These are phyloP conservation scores for Penicillium sp. DNA, from an alignment of 2,329 filamentous ascomycete genomes.

Conservation along the genomic window DNA sequence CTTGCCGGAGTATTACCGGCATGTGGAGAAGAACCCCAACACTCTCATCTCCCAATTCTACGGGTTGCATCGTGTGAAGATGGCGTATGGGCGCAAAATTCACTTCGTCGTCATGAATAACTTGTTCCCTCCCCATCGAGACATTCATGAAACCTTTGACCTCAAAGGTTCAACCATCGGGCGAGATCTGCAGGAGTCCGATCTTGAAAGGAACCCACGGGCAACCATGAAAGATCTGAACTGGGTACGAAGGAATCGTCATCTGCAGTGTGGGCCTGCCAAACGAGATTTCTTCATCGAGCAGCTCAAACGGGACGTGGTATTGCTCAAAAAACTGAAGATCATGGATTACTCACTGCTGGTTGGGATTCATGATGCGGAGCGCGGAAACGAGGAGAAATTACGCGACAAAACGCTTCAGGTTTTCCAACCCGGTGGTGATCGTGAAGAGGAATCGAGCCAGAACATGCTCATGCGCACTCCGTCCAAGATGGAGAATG, in stretches of 20 bases:
- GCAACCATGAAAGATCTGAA: constrained; percentile 96
- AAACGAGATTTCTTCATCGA: constrained; percentile 86
- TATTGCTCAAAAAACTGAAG: constrained; percentile 75
- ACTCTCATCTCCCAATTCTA: constrained; percentile 97
- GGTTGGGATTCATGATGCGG: constrained; percentile 86
- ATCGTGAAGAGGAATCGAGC: constrained; percentile 56
- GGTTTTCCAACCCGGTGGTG: constrained; percentile 86
- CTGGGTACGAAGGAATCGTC: constrained; percentile 79
- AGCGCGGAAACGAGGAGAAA: constrained; percentile 90
- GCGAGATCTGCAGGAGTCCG: constrained; percentile 82
- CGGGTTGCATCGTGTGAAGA: constrained; percentile 93
- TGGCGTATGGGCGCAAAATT: constrained; percentile 95
- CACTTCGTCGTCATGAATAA: constrained; percentile 99
- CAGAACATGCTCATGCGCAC: constrained; percentile 72
- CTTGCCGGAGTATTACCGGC: constrained; percentile 83
- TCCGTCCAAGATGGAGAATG: constrained; percentile 86
- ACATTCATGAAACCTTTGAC: constrained; percentile 96
- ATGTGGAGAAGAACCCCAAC: constrained; percentile 89
- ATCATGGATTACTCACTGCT: constrained; percentile 99
- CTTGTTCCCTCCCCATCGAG: constrained; percentile 90
- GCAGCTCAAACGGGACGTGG: constrained; percentile 82
- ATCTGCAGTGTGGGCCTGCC: constrained; percentile 78
- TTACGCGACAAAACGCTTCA: constrained; percentile 81
- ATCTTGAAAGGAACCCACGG: constrained; percentile 78
- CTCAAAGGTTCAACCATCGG: constrained; percentile 94